Percentiles rank a stretch among this genome's conserved stretches.
Conservation (phyloP, 1,284 basidiomycete genomes). For the Pyrrhoderma lamaoense region DNA sequence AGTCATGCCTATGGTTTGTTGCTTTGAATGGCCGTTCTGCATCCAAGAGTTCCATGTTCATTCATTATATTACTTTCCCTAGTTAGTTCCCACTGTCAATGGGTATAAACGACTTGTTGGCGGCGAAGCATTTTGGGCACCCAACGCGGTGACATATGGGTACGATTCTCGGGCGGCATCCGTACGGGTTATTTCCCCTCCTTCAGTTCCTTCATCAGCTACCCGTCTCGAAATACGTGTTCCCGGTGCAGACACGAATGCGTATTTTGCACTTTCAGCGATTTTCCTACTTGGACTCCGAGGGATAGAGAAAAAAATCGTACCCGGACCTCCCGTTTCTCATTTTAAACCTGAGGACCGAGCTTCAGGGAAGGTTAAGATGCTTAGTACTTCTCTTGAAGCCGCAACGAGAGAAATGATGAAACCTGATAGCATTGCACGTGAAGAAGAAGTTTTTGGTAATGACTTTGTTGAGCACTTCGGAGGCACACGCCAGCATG, state of each 20-base stretch:
- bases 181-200: conserved; percentile 86
- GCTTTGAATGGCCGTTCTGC: neutral
- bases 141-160: conserved; percentile 88
- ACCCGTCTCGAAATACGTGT: conserved; percentile 89
- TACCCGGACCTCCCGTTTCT: conserved; percentile 64
- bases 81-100: conserved; percentile 91
- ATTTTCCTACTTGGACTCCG: conserved; percentile 83
- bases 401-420: conserved; percentile 77
- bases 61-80: neutral
- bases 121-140: conserved; percentile 94
- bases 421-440: conserved; percentile 68
- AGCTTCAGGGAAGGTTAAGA: conserved; percentile 52
- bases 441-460: conserved; percentile 70
- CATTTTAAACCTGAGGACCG: conserved; percentile 50
- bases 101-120: conserved; percentile 96
- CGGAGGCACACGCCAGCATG: conserved; percentile 86
- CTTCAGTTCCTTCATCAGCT: conserved; percentile 70
- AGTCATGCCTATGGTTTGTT: conserved; percentile 58
- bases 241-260: conserved; percentile 96
- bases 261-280: conserved; percentile 81
- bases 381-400: conserved; percentile 74
- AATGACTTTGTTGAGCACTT: conserved; percentile 90
- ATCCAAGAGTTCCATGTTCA: no score
- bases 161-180: conserved; percentile 93
- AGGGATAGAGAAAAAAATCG: conserved; percentile 75